Base-by-base conservation (phyloP, 2,329 filamentous ascomycete genomes). In the Escovopsis sp. region DNA sequence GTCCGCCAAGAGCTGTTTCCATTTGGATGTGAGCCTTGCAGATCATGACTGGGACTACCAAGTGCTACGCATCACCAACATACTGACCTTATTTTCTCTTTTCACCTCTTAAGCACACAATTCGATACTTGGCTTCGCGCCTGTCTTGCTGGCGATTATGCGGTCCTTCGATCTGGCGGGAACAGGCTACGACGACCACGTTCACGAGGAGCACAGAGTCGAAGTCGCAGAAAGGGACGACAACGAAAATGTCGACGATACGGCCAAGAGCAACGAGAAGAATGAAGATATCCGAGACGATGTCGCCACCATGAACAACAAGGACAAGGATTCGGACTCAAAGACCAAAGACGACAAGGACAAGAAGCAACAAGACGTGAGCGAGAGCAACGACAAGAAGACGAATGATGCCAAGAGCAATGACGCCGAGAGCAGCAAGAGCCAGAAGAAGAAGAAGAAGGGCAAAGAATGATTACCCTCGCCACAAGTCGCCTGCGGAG, bases 131-230 rank as follows among this genome's bases (percentile, higher is more conserved):
- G 70, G 70, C 6, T 79, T 72, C 48, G 66, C 75, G 1, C 67
- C 75, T 4, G 70, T 84, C 13, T 54, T 68, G 8, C 55, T 80
- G 27, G 78, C 77, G 2, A 65, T 82, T 1, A 66, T 77, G 61
- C 67, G 76, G 39, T 71, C 71, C 2, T 84, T 84, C 53, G 70
- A 69, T 35, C 46, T 52, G 33, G 38, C 52, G 8, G 54, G 54
- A 16, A 56, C 53, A 14, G 43, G 47, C 18, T 55, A 54, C 14
- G 26, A 39, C 5, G 15, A n/a, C 15, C 18, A 21, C 18, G 31
- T 14, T 10, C 6, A 33, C 10, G 21, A 23, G 10, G 21, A 23
- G 6, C 6, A 6, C 10, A 6, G n/a, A n/a, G n/a, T n/a, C n/a
- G n/a, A n/a, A n/a, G n/a, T n/a, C n/a, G n/a, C n/a, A n/a, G n/a